These are phyloP conservation scores for Boletus subcaerulescens DNA, from an alignment of 768 basidiomycete species.

Conservation along the genomic window DNA sequence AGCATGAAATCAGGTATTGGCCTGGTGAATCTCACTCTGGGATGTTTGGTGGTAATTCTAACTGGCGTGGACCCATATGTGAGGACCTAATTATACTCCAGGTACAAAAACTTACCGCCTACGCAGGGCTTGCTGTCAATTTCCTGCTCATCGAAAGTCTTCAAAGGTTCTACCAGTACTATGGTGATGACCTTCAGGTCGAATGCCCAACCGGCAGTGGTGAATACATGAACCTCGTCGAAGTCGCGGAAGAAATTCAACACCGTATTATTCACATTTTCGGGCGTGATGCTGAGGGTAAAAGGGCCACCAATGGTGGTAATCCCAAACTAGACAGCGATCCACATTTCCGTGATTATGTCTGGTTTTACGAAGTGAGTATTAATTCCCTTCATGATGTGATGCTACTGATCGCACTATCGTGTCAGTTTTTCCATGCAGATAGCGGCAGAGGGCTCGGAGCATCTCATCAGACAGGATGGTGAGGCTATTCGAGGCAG, in stretches of 20 bases:
- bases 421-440: slow-evolving; percentile 84
- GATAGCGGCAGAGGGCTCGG: slow-evolving; percentile 91
- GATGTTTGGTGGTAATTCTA: slow-evolving; percentile 99
- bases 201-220: slow-evolving; percentile 97
- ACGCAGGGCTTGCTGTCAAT: slow-evolving; percentile 89
- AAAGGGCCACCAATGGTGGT: slow-evolving; percentile 89
- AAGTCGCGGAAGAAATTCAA: slow-evolving; percentile 96
- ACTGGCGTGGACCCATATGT: slow-evolving; percentile 94
- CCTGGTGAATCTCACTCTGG: slow-evolving; percentile 95
- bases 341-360: slow-evolving; percentile 94
- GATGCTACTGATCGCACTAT: not conserved
- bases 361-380: slow-evolving; percentile 90
- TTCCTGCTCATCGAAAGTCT: slow-evolving; percentile 94
- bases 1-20: slow-evolving; percentile 95
- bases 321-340: slow-evolving; percentile 84
- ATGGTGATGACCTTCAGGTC: slow-evolving; percentile 87
- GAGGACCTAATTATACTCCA: slow-evolving; percentile 20
- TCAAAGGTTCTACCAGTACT: slow-evolving; percentile 97
- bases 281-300: slow-evolving; percentile 83
- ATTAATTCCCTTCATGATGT: not conserved
- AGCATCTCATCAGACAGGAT: slow-evolving; percentile 98
- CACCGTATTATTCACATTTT: slow-evolving; percentile 99
- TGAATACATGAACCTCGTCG: slow-evolving; percentile 94
- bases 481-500: slow-evolving; percentile 44
- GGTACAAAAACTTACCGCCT: not conserved